Percentiles rank a stretch among this genome's conserved stretches.
phyloP scores from a whole-genome alignment of 495 filamentous ascomycete genomes.

The Penicillium robsamsonii region DNA sequence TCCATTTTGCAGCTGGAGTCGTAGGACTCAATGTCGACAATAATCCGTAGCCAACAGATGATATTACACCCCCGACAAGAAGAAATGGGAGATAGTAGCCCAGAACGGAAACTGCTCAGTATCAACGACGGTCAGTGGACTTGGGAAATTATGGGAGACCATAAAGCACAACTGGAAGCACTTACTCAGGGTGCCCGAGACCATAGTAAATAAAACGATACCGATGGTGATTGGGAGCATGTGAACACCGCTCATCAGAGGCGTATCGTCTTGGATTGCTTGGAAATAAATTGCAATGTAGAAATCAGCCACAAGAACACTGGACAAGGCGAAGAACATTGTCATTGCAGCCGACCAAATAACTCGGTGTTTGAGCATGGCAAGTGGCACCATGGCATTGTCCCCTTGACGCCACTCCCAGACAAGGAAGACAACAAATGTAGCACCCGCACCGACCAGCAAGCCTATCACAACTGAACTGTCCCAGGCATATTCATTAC shows the following conservation, averaged over 20 bases:
- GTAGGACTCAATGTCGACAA: slow-evolving; percentile 54
- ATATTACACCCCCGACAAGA: slow-evolving; percentile 49
- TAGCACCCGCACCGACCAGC: slow-evolving; percentile 56
- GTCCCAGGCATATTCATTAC: slow-evolving; percentile 59
- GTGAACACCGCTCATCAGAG: slow-evolving; percentile 63
- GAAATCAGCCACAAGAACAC: slow-evolving; percentile 45
- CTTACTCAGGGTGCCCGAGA: slow-evolving; percentile 46
- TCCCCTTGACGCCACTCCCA: slow-evolving; percentile 63
- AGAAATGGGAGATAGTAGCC: slow-evolving; percentile 71
- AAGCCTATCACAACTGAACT: slow-evolving; percentile 57
- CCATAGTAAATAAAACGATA: slow-evolving; percentile 47
- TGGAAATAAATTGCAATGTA: slow-evolving; percentile 81
- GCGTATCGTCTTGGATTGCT: slow-evolving; percentile 59
- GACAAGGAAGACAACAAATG: slow-evolving; percentile 54
- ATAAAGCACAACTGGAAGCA: not conserved
- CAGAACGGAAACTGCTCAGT: slow-evolving; percentile 41
- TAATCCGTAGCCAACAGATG: slow-evolving; percentile 62
- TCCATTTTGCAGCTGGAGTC: slow-evolving; percentile 53
- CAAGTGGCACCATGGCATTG: slow-evolving; percentile 66
- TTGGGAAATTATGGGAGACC: no score
- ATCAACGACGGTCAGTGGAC: not conserved
- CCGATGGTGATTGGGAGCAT: slow-evolving; percentile 63
- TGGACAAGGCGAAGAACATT: slow-evolving; percentile 40
- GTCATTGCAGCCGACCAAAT: slow-evolving; percentile 39
- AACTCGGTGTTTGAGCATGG: slow-evolving; percentile 60